Base-by-base conservation (phyloP, 2,329 filamentous ascomycete genomes). In the Aspergillus pseudoterreus region DNA sequence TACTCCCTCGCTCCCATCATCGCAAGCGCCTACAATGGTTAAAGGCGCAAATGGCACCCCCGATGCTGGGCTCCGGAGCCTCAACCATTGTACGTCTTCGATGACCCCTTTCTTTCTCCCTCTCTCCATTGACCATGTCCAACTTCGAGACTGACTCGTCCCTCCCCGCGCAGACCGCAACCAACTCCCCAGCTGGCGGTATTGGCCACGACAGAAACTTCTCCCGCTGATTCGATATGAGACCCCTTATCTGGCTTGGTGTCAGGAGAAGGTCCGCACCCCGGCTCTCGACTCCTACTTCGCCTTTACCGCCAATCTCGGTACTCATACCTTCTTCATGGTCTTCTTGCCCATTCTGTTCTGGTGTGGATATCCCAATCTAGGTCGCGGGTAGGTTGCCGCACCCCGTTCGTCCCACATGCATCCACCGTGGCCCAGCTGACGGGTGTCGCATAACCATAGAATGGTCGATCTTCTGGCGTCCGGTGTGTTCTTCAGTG, bases 301-400 rank as follows among this genome's bases (percentile, higher is more conserved):
- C 73, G 92, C 94, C 46, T 90, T 95, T 59, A 95, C 92, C 0
- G 94, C 94, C 57, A 99, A 97, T 71, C 82, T 97, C 50, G 90
- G 94, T 59, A 99, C 94, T 0, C 94, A 99, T 73, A 99, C 94
- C 0, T 97, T 96, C 77, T 99, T 96, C 78, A 97, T 97, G 92
- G 82, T 96, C 60, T 87, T 90, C 52, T 76, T 99, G 64, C 94
- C 94, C 5, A 90, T 97, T 58, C 82, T 96, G 61, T 97, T 97
- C 76, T 99, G 94, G 94, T 96, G 90, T 65, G 92, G 92, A 49
- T 88, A 92, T 72, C 85, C 87, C 41, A 85, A 82, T 57, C 82
- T 95, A 59, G 94, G 90, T 50, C 87, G 94, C 76, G 92, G 87
- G 90, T 95, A 84, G 62, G 86, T 79, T 50, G 50, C 55, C 43